Conservation (phyloP, 192 early-diverging fungal genomes). For the Mortierella antarctica region DNA sequence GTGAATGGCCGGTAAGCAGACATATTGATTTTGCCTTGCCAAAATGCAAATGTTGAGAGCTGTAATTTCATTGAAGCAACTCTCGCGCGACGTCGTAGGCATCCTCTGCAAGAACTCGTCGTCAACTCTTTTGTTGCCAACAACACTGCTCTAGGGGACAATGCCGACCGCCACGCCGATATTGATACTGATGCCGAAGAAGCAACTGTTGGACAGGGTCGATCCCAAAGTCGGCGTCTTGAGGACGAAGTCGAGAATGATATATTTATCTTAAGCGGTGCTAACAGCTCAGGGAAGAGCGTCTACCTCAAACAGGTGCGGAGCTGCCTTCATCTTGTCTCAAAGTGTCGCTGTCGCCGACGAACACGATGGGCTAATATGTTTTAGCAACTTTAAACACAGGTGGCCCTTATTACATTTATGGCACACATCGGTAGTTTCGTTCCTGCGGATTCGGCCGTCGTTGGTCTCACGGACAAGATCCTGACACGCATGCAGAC, state of each 20-base stretch:
- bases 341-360: neutral
- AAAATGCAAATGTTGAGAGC: neutral
- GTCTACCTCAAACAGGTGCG: conserved; percentile 75
- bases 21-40: neutral
- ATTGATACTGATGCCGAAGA: neutral
- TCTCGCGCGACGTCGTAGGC: conserved; percentile 53
- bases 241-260: conserved; percentile 12
- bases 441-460: conserved; percentile 80
- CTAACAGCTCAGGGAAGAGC: conserved; percentile 89
- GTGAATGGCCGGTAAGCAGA: conserved; percentile 71
- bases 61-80: conserved; percentile 1
- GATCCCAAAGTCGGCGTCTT: neutral
- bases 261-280: conserved; percentile 79
- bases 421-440: conserved; percentile 95
- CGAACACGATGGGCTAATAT: neutral
- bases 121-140: conserved; percentile 80
- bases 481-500: conserved; percentile 83
- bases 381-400: neutral
- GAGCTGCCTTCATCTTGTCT: neutral
- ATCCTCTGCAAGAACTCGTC: conserved; percentile 71
- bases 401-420: conserved; percentile 82
- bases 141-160: conserved; percentile 63
- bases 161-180: neutral
- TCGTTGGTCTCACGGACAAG: conserved; percentile 81
- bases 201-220: neutral